Base-by-base conservation (phyloP, 371 early-diverging fungal species). In the Mortierella sp. region DNA sequence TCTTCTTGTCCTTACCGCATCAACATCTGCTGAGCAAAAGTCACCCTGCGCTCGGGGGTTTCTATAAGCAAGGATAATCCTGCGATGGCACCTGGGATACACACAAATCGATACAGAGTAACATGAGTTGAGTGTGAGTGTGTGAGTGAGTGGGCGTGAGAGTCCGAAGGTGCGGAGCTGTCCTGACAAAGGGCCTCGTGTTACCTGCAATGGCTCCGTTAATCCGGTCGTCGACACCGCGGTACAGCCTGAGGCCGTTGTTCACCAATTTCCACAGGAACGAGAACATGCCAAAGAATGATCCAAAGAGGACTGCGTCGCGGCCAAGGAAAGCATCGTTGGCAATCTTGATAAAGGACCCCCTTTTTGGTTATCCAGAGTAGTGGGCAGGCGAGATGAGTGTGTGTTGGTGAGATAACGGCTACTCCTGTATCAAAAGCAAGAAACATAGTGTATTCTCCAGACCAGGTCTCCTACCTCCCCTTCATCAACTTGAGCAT, bases 191-290 rank as follows among this genome's bases (percentile, higher is more conserved):
- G 9, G 6, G 11, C 12, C 5, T 57, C 25, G 7, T 25, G 30
- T n/a, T 85, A 75, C 90, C 90, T 47, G 86, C 84, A 5, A 89
- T 74, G 19, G 88, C 81, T 2, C 88, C 88, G 68, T 90, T 89
- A 66, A 88, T 72, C 48, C 87, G 75, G 80, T 90, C 90, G 21
- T 90, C 89, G 63, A 83, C 86, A 25, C 84, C 84, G 15, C 90
- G 81, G 60, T 85, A 82, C 29, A 84, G 57, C n/a, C 85, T 80
- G 69, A 93, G 82, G 12, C 84, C 80, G 76, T 93, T 92, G 71
- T 89, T 90, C 67, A 93, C 82, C 9, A 89, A 82, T 68, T 93
- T 92, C 92, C 92, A 94, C 15, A 91, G 66, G 45, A 93, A 85
- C 26, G 92, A 86, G 79, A 93, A 94, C 46, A 82, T 82, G 5